Base-by-base conservation (phyloP, 2,329 filamentous ascomycete genomes). In the Nemania sp. region DNA sequence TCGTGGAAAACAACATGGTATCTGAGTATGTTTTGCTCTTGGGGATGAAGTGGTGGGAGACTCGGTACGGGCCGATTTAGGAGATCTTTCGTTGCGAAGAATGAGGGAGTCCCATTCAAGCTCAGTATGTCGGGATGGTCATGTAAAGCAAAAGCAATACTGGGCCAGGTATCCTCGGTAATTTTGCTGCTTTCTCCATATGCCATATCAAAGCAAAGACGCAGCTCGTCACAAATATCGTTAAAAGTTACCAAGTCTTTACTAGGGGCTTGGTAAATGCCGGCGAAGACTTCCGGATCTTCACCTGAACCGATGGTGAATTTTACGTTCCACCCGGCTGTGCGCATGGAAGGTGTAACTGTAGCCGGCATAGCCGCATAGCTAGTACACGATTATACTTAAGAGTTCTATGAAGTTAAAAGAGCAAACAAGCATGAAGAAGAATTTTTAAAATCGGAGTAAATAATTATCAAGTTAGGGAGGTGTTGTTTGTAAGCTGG, bases 141-240 rank as follows among this genome's bases (percentile, higher is more conserved):
- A 36, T 6, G 7, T 17, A 55, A 48, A 43, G 37, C 23, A 9
- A 55, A 51, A 2, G 52, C 37, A 48, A 51, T 51, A 9, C 43
- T 34, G 14, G 42, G 37, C 43, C 43, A 55, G 8, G 30, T 36
- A 47, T 51, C 19, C n/a, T 42, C 28, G 26, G 17, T 19, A 15
- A 20, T 8, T 3, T 20, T 14, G 20, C 26, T 3, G 19, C 6
- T 34, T 3, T 44, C 24, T 1, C 15, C 7, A 1, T 6, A n/a
- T 33, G 9, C n/a, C 24, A 7, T 4, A 39, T 43, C 15, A 5
- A 56, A 48, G 39, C 48, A 48, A 15, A 56, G 48, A 12, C 43
- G 48, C 26, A 56, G 19, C 43, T 56, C 48, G 24, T 54, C 19
- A 22, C 48, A 40, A 19, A 52, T 33, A 14, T 56, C 2, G 43